A percentile compares a stretch with the other conserved stretches of the same genome.
These are phyloP conservation scores for Peltaster fructicola DNA, from an alignment of 2,329 filamentous ascomycete genomes.

Conservation along the genomic window DNA sequence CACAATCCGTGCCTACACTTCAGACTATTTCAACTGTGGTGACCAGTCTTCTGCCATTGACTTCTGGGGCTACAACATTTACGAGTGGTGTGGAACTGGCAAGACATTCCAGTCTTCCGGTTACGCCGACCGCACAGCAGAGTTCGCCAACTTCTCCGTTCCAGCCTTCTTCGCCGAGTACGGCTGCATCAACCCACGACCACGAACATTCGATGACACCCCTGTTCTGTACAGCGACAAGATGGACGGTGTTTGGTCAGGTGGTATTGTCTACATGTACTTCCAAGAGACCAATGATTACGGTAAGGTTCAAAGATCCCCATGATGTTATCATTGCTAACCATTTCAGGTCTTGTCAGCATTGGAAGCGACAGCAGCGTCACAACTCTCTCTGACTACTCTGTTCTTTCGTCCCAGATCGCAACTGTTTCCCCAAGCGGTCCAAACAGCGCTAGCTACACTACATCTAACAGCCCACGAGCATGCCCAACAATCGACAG, in stretches of 20 bases:
- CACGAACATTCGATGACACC: constrained; percentile 74
- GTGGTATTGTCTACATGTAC: constrained; percentile 98
- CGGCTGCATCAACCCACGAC: constrained; percentile 64
- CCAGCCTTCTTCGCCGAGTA: constrained; percentile 98
- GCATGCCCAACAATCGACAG: constrained; percentile 50
- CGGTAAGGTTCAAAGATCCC: too few species aligned
- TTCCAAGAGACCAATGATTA: constrained; percentile 84
- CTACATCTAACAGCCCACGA: constrained; percentile 49
- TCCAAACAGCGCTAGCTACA: constrained; percentile 51
- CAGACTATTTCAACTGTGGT: constrained; percentile 91
- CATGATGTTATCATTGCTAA: too few species aligned
- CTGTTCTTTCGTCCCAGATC: constrained; percentile 52
- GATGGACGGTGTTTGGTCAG: constrained; percentile 81
- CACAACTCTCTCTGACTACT: constrained; percentile 56
- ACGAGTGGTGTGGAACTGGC: constrained; percentile 94
- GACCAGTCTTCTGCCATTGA: constrained; percentile 53
- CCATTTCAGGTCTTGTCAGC: constrained; percentile 43
- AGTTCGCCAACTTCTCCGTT: constrained; percentile 78
- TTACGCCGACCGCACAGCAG: constrained; percentile 64
- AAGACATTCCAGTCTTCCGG: constrained; percentile 61
- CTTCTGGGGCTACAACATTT: constrained; percentile 99
- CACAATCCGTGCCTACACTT: constrained; percentile 62
- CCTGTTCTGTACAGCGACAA: constrained; percentile 56
- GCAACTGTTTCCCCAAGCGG: constrained; percentile 47
- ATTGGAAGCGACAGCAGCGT: constrained; percentile 42